Evolutionary conservation across 2,329 filamentous ascomycete genomes (phyloP).

Genomic region (Arthrobotrys megalospora): DNA sequence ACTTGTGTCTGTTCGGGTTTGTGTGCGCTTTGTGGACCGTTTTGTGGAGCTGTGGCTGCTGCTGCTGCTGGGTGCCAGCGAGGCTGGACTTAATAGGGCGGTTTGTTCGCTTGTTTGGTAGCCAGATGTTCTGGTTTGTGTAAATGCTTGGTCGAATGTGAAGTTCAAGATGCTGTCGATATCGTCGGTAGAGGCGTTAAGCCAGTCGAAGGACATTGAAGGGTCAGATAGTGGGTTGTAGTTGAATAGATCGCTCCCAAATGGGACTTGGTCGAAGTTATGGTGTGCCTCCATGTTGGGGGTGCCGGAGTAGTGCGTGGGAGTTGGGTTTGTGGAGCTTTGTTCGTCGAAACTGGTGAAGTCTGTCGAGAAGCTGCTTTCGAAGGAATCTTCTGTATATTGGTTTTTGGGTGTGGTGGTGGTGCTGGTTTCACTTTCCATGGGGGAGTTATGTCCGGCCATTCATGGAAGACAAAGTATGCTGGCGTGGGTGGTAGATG

Average conservation of each 20-base stretch:
- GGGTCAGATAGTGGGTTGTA: conserved; percentile 22
- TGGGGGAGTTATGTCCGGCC: conserved; percentile 47
- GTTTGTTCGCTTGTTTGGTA: conserved; percentile 29
- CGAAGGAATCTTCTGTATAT: background rate
- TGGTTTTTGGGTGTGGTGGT: background rate
- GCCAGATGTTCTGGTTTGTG: conserved; percentile 30
- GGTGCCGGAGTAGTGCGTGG: background rate
- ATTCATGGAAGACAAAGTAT: conserved; percentile 58
- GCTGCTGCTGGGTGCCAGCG: conserved; percentile 22
- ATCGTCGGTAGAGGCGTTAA: conserved; percentile 25
- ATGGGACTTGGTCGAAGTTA: conserved; percentile 41
- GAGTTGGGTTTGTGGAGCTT: conserved; percentile 1
- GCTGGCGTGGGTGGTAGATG: background rate
- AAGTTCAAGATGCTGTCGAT: conserved; percentile 46
- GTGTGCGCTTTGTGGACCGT: conserved; percentile 28
- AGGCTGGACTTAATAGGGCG: conserved; percentile 29
- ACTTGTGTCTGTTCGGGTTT: conserved; percentile 29
- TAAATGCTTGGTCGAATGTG: conserved; percentile 42
- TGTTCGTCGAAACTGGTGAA: conserved; percentile 22
- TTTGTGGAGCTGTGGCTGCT: conserved; percentile 18
- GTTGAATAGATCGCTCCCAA: conserved; percentile 40
- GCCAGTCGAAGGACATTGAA: conserved; percentile 47
- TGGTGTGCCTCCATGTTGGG: conserved; percentile 49
- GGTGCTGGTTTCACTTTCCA: conserved; percentile 23
- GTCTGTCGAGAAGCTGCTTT: conserved; percentile 15